Conservation (phyloP, 2,329 filamentous ascomycete genomes). For the Eutypella sp. region DNA sequence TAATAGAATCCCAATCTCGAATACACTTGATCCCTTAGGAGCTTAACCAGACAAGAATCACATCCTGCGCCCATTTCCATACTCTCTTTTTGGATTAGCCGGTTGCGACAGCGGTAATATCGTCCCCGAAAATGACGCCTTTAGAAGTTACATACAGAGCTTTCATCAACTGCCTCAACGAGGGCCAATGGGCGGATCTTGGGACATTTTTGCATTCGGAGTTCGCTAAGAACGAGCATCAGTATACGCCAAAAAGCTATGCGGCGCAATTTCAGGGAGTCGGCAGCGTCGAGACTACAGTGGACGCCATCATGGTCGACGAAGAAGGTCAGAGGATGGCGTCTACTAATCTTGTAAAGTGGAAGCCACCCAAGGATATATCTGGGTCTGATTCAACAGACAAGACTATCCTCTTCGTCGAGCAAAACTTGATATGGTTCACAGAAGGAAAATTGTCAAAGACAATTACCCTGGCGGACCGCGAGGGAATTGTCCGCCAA, state of each 20-base stretch:
- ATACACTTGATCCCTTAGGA: too few species aligned
- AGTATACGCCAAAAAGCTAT: background rate
- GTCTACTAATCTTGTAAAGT: background rate
- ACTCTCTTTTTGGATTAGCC: too few species aligned
- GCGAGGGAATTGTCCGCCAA: background rate
- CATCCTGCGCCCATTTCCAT: too few species aligned
- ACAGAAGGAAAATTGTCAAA: background rate
- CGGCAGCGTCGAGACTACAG: background rate
- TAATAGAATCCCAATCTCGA: too few species aligned
- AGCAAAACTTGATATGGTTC: background rate
- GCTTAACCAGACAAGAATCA: too few species aligned
- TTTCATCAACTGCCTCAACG: background rate
- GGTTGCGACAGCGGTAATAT: too few species aligned
- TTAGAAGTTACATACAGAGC: background rate
- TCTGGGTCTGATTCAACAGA: background rate
- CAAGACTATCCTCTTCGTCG: background rate
- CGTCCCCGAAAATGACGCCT: background rate
- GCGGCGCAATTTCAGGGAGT: background rate
- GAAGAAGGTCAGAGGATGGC: background rate
- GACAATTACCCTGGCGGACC: background rate
- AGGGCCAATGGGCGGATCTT: background rate
- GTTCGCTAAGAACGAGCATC: background rate
- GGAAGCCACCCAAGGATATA: background rate
- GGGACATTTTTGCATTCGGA: background rate
- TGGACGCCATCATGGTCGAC: background rate